Evolutionary conservation across 129 eudicot species (phyloP), one percentile per base, ranked within the genome.

Genomic region (Tagetes erecta): DNA sequence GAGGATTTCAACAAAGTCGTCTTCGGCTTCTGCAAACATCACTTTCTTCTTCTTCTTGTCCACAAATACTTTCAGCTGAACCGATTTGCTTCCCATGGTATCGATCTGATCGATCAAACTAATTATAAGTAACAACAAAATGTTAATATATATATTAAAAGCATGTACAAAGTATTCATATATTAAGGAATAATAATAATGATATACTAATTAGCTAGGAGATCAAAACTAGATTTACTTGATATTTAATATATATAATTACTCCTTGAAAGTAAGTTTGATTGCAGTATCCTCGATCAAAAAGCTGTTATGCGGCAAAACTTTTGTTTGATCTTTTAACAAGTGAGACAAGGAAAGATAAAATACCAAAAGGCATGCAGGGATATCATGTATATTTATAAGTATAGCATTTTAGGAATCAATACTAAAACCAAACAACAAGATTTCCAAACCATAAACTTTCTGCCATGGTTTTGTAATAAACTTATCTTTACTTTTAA

Each of bases 21-120:
- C 14, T 12, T 69, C 76, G 8, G 68, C 81, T 81, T 72, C 80
- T 0, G 85, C 88, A 40, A 77, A 84, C 51, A 84, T 38, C 33
- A 84, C 83, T 8, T 74, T 81, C 0, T 74, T 64, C 71, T 74
- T 73, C 73, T 73, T 52, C 14, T 57, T 73, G 74, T 84, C 81
- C 31, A 72, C 46, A 47, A 45, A 51, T 8, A 81, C 59, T 63
- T 44, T 84, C 11, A 80, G 6, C 8, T 75, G 65, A 70, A 80
- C 79, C 6, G 33, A 1, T 60, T 68, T 60, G 51, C 53, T 70
- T 62, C 76, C 77, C 82, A 70, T 78, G 3, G 2, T 47, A 78
- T 78, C 3, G 8, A 49, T 70, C 36, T 77, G 51, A 59, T 77
- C 65, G 1, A 77, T 47, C 58, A 46, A 27, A 68, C 60, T 20